A percentile compares a stretch with the other conserved stretches of the same genome.
phyloP scores from a whole-genome alignment of 148 eudicot genomes.

The Cornus florida region DNA sequence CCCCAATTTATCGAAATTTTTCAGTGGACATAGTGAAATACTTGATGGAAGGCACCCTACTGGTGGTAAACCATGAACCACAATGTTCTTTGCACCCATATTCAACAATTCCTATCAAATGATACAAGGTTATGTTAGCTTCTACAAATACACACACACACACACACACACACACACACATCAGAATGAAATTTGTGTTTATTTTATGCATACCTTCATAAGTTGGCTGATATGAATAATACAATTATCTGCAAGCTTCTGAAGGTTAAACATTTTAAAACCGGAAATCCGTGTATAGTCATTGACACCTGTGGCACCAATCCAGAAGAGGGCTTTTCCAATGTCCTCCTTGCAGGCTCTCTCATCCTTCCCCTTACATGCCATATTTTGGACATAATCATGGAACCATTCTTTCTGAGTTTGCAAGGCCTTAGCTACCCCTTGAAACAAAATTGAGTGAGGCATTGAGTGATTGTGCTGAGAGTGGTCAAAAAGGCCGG shows the following conservation, averaged over 20 bases:
- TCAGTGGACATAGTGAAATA: constrained; percentile 12
- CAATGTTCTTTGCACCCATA: constrained; percentile 30
- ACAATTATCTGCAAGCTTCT: constrained; percentile 10
- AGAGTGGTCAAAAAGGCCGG: no score
- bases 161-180: no score
- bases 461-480: not conserved
- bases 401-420: constrained; percentile 30
- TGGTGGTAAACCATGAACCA: constrained; percentile 45
- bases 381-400: not conserved
- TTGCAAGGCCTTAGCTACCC: constrained; percentile 10
- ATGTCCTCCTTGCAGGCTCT: constrained; percentile 11
- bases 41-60: constrained; percentile 30
- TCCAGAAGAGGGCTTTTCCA: constrained; percentile 28
- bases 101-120: constrained; percentile 23
- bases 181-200: no score
- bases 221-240: constrained; percentile 9
- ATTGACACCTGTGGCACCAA: constrained; percentile 23
- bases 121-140: no score
- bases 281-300: constrained; percentile 14
- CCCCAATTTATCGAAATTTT: constrained; percentile 13
- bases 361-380: constrained; percentile 15
- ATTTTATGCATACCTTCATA: constrained; percentile 12
- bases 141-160: no score
- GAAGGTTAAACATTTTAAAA: not conserved
- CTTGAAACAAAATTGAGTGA: constrained; percentile 13